These are phyloP conservation scores for Phytopythium oedochilum DNA, from an alignment of 352 stramenopile species.

Conservation along the genomic window DNA sequence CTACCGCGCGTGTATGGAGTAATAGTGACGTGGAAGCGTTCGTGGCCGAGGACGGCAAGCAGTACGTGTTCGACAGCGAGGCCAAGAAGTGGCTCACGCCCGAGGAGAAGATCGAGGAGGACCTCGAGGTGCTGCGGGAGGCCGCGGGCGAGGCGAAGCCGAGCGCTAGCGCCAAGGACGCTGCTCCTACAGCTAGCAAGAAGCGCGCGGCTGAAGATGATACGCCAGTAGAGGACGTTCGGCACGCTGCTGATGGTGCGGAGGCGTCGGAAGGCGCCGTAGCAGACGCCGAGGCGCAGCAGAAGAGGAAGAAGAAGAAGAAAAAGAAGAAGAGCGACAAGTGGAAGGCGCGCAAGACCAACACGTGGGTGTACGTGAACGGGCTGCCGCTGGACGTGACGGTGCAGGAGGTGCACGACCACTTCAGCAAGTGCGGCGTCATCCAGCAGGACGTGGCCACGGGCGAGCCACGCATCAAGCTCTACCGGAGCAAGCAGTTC, in stretches of 20 bases:
- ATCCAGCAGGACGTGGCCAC: slow-evolving; percentile 93
- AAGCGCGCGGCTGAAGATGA: slow-evolving; percentile 17
- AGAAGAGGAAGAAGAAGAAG: slow-evolving; percentile 49
- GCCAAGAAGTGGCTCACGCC: slow-evolving; percentile 65
- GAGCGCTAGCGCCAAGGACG: not conserved
- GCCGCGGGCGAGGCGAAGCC: slow-evolving; percentile 17
- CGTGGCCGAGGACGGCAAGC: slow-evolving; percentile 60
- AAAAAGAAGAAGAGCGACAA: slow-evolving; percentile 81
- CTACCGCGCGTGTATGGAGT: not conserved
- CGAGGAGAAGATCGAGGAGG: slow-evolving; percentile 69
- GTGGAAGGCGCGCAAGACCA: slow-evolving; percentile 80
- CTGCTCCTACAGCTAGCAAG: slow-evolving; percentile 1
- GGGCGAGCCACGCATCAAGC: slow-evolving; percentile 93
- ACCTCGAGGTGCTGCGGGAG: slow-evolving; percentile 57
- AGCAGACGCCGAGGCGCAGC: not conserved
- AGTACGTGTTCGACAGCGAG: slow-evolving; percentile 66
- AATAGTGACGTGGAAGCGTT: slow-evolving; percentile 37
- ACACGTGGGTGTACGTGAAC: slow-evolving; percentile 96
- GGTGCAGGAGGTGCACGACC: slow-evolving; percentile 88
- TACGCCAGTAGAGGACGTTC: too few relatives aligned
- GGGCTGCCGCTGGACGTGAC: slow-evolving; percentile 92
- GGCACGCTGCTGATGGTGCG: slow-evolving; percentile 13
- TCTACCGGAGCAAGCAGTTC: slow-evolving; percentile 90
- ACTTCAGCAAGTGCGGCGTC: slow-evolving; percentile 94
- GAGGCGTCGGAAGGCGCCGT: not conserved